phyloP scores from a whole-genome alignment of 2,329 filamentous ascomycete species.

The Colletotrichum camelliae region DNA sequence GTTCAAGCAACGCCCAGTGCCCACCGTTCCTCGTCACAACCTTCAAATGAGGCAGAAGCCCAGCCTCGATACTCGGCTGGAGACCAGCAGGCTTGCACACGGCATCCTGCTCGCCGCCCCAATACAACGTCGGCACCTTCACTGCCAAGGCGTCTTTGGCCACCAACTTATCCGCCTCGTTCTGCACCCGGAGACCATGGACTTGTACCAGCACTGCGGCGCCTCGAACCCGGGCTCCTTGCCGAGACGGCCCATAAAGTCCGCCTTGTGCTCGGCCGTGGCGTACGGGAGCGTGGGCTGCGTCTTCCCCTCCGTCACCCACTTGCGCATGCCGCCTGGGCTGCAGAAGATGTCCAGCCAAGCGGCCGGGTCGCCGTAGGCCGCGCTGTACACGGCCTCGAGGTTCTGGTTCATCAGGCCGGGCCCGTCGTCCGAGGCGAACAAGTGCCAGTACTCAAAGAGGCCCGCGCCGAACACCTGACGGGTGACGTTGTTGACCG shows the following conservation, averaged over 20 bases:
- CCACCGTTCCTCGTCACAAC: conserved; percentile 27
- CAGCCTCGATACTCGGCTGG: conserved; percentile 21
- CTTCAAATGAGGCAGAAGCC: conserved; percentile 29
- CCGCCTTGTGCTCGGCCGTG: conserved; percentile 25
- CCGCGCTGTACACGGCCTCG: conserved; percentile 38
- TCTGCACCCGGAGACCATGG: conserved; percentile 25
- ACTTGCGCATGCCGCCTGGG: conserved; percentile 36
- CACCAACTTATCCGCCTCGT: conserved; percentile 24
- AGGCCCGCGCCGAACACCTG: conserved; percentile 39
- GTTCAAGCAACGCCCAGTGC: conserved; percentile 36
- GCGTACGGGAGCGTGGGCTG: conserved; percentile 31
- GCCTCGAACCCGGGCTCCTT: conserved; percentile 30
- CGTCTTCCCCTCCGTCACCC: conserved; percentile 24
- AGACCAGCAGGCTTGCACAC: conserved; percentile 29
- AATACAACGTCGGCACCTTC: conserved; percentile 30
- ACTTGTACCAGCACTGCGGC: conserved; percentile 33
- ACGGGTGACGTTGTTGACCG: conserved; percentile 33
- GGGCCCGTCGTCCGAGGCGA: conserved; percentile 42
- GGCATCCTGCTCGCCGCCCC: conserved; percentile 30
- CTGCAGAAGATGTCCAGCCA: conserved; percentile 41
- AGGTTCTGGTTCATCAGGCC: conserved; percentile 41
- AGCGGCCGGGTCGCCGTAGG: conserved; percentile 34
- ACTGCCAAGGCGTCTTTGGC: conserved; percentile 23
- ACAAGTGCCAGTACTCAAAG: conserved; percentile 52
- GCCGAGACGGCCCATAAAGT: conserved; percentile 30